Conservation (phyloP, 345 rosid genomes). For the Gossypium bickii region DNA sequence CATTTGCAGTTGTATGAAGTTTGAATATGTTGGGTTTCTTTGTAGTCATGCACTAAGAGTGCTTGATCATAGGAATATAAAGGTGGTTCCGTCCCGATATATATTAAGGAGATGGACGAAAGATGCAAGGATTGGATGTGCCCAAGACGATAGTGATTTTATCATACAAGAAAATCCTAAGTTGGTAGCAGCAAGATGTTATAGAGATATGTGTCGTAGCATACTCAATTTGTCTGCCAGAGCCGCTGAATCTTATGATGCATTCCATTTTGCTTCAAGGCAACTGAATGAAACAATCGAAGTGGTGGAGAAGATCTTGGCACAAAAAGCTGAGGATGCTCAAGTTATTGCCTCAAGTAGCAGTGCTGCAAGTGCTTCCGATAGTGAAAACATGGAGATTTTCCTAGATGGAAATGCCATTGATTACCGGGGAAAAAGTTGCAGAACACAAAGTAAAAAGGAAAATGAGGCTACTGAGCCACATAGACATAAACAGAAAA, state of each 20-base stretch:
- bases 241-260: slow-evolving; percentile 35
- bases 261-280: slow-evolving; percentile 33
- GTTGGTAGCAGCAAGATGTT: slow-evolving; percentile 33
- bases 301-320: slow-evolving; percentile 33
- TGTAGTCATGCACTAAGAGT: slow-evolving; percentile 37
- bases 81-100: slow-evolving; percentile 31
- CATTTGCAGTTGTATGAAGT: slow-evolving; percentile 29
- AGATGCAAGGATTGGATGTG: slow-evolving; percentile 24
- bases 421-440: slow-evolving; percentile 16
- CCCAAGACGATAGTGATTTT: slow-evolving; percentile 14
- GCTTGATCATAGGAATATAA: slow-evolving; percentile 31
- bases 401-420: slow-evolving; percentile 17
- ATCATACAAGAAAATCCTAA: slow-evolving; percentile 20
- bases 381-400: slow-evolving; percentile 24
- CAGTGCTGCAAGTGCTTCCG: slow-evolving; percentile 19
- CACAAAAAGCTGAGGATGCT: slow-evolving; percentile 21
- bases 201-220: slow-evolving; percentile 24
- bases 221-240: slow-evolving; percentile 27
- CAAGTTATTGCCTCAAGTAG: slow-evolving; percentile 21
- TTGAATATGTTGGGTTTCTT: slow-evolving; percentile 35
- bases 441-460: not conserved
- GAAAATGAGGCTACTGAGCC: slow-evolving; percentile 11
- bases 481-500: slow-evolving; percentile 8
- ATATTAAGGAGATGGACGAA: slow-evolving; percentile 40
- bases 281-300: slow-evolving; percentile 27